phyloP scores from a whole-genome alignment of 116 monocot species.

The Iris pallida region DNA sequence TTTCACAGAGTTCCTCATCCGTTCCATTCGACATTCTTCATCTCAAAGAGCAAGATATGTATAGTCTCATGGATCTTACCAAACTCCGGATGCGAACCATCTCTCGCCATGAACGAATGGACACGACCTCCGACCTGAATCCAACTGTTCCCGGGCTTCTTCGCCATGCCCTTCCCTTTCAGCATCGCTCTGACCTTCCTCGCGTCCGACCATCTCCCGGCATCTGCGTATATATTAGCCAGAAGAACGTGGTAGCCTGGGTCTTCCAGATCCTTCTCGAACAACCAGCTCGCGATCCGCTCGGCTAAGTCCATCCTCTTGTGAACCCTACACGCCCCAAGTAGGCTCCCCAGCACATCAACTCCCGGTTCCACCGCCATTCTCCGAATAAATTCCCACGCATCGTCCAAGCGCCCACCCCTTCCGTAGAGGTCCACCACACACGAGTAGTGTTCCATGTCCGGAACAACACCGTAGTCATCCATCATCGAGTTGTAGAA shows the following conservation, averaged over 20 bases:
- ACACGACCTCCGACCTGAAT: constrained; percentile 30
- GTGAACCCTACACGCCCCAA: constrained; percentile 52
- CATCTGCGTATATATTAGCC: constrained; percentile 40
- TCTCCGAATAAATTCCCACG: constrained; percentile 46
- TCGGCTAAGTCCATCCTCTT: constrained; percentile 45
- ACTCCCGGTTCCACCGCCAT: constrained; percentile 36
- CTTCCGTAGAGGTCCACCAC: constrained; percentile 50
- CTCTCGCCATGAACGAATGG: constrained; percentile 25
- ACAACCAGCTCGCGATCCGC: constrained; percentile 16
- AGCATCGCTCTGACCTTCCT: constrained; percentile 28
- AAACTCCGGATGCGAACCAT: constrained; percentile 12
- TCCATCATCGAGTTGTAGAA: constrained; percentile 43
- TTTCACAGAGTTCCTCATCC: no score
- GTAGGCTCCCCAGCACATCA: constrained; percentile 53
- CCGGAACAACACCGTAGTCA: constrained; percentile 35
- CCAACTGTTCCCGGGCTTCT: constrained; percentile 52
- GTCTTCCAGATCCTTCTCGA: constrained; percentile 36
- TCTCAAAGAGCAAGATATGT: constrained; percentile 11
- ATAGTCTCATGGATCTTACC: constrained; percentile 13
- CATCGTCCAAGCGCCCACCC: constrained; percentile 42
- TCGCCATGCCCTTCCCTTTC: constrained; percentile 36
- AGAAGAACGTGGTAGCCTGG: constrained; percentile 52
- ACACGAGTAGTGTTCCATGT: constrained; percentile 64
- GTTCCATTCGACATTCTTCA: constrained; percentile 21
- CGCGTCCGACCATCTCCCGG: constrained; percentile 44